phyloP scores from a whole-genome alignment of 306 rosid genomes.

The Rosa lucieae region DNA sequence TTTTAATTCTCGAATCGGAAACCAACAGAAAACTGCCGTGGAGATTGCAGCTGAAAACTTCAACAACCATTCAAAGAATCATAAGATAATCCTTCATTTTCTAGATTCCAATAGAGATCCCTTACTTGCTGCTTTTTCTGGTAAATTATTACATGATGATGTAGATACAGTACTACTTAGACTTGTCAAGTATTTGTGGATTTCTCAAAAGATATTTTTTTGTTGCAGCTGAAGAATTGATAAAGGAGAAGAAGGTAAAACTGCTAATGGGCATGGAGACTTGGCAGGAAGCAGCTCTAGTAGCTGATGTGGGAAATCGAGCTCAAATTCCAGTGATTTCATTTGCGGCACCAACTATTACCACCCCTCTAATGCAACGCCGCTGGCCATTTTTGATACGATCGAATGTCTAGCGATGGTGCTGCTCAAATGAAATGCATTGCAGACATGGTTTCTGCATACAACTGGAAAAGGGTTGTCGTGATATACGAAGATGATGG shows the following conservation, averaged over 20 bases:
- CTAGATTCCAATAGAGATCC: conserved; percentile 14
- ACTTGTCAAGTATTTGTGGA: too few relatives aligned
- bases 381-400: conserved; percentile 65
- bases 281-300: conserved; percentile 60
- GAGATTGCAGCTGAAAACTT: conserved; percentile 39
- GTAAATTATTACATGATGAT: neutral
- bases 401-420: conserved; percentile 35
- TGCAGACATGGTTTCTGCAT: conserved; percentile 35
- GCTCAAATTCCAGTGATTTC: conserved; percentile 47
- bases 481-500: conserved; percentile 49
- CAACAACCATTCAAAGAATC: conserved; percentile 28
- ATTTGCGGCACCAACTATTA: conserved; percentile 44
- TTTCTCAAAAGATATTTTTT: neutral
- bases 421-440: conserved; percentile 46
- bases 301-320: conserved; percentile 49
- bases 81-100: conserved; percentile 12
- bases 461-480: conserved; percentile 41
- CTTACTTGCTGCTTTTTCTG: conserved; percentile 22
- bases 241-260: conserved; percentile 35
- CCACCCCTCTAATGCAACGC: conserved; percentile 28
- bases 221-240: conserved; percentile 48
- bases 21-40: conserved; percentile 44
- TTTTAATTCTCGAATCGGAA: conserved; percentile 37
- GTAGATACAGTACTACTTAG: neutral
- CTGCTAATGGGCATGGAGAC: conserved; percentile 47